Percentiles rank a stretch among this genome's conserved stretches.
Conservation (phyloP, 257 asterid genomes). For the Henckelia pumila region DNA sequence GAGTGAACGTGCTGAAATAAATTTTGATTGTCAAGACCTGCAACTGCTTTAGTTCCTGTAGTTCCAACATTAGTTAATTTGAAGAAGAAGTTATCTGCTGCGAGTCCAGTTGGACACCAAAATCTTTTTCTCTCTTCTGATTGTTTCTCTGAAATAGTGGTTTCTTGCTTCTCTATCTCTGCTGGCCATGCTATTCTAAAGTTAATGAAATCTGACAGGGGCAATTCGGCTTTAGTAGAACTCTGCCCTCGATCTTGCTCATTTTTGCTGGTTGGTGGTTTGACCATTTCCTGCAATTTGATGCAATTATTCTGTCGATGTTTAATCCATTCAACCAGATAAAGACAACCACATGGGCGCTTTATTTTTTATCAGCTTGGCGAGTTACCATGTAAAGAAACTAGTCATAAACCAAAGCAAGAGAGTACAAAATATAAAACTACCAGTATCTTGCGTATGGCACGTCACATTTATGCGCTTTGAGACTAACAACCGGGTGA, state of each 20-base stretch:
- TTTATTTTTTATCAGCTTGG: not conserved
- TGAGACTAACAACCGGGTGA: slow-evolving; percentile 14
- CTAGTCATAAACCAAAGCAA: slow-evolving; percentile 14
- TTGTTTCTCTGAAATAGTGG: slow-evolving; percentile 31
- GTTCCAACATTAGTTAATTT: slow-evolving; percentile 32
- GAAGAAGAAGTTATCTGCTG: slow-evolving; percentile 59
- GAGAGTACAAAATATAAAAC: slow-evolving; percentile 6
- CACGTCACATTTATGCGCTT: slow-evolving; percentile 7
- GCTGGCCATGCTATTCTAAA: slow-evolving; percentile 53
- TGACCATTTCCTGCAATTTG: slow-evolving; percentile 71
- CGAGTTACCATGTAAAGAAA: slow-evolving; percentile 4
- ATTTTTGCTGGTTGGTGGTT: slow-evolving; percentile 33
- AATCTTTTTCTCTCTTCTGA: slow-evolving; percentile 38
- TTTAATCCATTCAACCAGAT: slow-evolving; percentile 15
- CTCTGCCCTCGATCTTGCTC: slow-evolving; percentile 47
- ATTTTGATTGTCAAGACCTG: slow-evolving; percentile 41
- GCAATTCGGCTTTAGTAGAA: slow-evolving; percentile 38
- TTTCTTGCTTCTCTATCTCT: slow-evolving; percentile 40
- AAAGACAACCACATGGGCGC: slow-evolving; percentile 6
- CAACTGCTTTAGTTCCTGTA: slow-evolving; percentile 33
- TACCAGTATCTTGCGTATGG: not conserved
- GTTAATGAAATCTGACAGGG: slow-evolving; percentile 61
- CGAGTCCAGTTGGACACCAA: slow-evolving; percentile 44
- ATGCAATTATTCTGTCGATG: slow-evolving; percentile 22
- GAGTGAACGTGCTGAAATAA: slow-evolving; percentile 47